Evolutionary conservation across 2,329 filamentous ascomycete species (phyloP).

Genomic region (Drechslerella dactyloides): DNA sequence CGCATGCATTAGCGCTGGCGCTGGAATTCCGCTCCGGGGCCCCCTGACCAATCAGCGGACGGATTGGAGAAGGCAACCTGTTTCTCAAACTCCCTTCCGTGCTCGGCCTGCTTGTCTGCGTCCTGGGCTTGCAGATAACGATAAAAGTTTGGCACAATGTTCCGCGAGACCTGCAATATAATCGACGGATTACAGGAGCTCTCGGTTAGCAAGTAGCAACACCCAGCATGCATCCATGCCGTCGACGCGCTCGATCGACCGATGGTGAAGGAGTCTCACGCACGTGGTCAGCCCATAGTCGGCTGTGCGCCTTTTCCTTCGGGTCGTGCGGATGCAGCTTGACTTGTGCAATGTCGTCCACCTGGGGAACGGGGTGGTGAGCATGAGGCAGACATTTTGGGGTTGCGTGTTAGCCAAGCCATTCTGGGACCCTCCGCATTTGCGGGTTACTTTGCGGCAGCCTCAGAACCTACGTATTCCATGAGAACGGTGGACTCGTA

Average conservation of each 20-base stretch:
- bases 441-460: neutral
- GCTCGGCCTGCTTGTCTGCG: constrained; percentile 64
- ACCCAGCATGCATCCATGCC: neutral
- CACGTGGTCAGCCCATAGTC: constrained; percentile 82
- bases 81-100: constrained; percentile 68
- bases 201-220: constrained; percentile 15
- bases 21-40: constrained; percentile 28
- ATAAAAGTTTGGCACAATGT: constrained; percentile 79
- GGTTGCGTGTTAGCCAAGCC: no score
- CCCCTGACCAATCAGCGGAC: constrained; percentile 25
- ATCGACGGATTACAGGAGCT: constrained; percentile 5
- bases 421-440: no score
- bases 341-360: constrained; percentile 74
- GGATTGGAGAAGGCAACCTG: constrained; percentile 65
- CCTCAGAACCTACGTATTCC: constrained; percentile 72
- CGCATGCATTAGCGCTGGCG: constrained; percentile 38
- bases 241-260: constrained; percentile 1
- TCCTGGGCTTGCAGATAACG: constrained; percentile 72
- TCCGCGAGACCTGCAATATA: constrained; percentile 69
- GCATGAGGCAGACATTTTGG: no score
- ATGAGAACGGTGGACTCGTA: constrained; percentile 82
- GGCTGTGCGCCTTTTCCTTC: constrained; percentile 73
- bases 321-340: constrained; percentile 71
- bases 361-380: constrained; percentile 59
- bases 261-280: constrained; percentile 3